A percentile compares a stretch with the other conserved stretches of the same genome.
Evolutionary conservation across 495 filamentous ascomycete species (phyloP).

Genomic region (Aspergillus cavernicola): DNA sequence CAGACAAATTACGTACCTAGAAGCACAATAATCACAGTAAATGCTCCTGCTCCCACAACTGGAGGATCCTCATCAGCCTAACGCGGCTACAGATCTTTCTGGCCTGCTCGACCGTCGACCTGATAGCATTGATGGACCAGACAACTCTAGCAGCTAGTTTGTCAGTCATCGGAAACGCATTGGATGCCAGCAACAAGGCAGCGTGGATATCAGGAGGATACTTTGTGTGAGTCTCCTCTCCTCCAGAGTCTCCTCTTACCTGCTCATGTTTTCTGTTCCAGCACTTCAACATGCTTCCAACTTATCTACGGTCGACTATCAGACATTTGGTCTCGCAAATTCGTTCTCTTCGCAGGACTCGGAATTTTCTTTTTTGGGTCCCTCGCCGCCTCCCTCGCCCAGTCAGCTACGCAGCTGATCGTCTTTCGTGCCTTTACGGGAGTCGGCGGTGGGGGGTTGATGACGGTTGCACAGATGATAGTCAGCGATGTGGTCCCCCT

Average conservation of each 20-base stretch:
- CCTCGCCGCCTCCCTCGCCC: conserved; percentile 48
- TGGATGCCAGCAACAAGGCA: conserved; percentile 44
- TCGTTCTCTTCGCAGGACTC: conserved; percentile 47
- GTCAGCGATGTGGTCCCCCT: conserved; percentile 55
- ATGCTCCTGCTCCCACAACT: not conserved
- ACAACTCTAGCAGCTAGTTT: conserved; percentile 51
- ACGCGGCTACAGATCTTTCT: conserved; percentile 44
- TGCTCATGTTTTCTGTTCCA: conserved; percentile 6
- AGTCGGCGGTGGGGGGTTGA: conserved; percentile 53
- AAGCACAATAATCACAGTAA: conserved; percentile 47
- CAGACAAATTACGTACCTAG: conserved; percentile 54
- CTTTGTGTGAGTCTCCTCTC: conserved; percentile 40
- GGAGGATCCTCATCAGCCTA: not conserved
- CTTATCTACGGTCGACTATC: conserved; percentile 53
- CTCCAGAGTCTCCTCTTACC: not conserved
- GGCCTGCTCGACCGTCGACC: conserved; percentile 52
- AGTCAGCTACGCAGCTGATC: conserved; percentile 50
- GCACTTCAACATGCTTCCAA: conserved; percentile 55
- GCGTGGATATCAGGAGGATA: conserved; percentile 55
- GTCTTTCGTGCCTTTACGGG: conserved; percentile 53
- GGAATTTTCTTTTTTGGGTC: conserved; percentile 54
- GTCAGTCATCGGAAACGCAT: conserved; percentile 45
- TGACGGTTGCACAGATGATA: conserved; percentile 52
- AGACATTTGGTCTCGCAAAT: conserved; percentile 56
- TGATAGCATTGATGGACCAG: conserved; percentile 53